A percentile compares a stretch with the other conserved stretches of the same genome.
phyloP scores from a whole-genome alignment of 176 grass and related monocot genomes.

The Carex kokanica region DNA sequence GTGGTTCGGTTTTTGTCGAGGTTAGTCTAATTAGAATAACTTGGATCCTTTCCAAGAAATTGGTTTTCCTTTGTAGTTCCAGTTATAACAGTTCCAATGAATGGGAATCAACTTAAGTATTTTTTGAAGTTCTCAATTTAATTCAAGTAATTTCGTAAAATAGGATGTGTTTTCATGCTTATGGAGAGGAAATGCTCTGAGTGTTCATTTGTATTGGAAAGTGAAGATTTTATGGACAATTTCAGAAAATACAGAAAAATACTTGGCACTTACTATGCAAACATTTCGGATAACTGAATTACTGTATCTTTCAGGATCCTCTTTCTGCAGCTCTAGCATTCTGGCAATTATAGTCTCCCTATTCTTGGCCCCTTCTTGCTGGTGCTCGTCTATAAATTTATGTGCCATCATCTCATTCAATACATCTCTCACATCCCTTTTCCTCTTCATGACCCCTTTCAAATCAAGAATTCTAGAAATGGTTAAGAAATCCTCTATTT shows the following conservation, averaged over 20 bases:
- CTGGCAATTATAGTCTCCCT: slow-evolving; percentile 14
- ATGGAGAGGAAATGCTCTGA: neutral
- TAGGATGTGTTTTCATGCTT: no score
- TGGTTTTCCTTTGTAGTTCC: no score
- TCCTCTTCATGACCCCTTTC: slow-evolving; percentile 8
- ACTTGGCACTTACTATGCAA: slow-evolving; percentile 15
- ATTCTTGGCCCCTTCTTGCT: neutral
- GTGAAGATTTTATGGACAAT: neutral
- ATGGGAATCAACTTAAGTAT: no score
- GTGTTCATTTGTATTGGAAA: neutral
- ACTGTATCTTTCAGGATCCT: slow-evolving; percentile 7
- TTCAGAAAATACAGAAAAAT: neutral
- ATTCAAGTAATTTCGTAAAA: no score
- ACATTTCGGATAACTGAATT: slow-evolving; percentile 15
- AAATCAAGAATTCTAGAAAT: neutral
- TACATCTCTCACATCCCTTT: neutral
- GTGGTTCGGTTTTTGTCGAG: no score
- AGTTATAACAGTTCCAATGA: no score
- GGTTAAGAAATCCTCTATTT: slow-evolving; percentile 4
- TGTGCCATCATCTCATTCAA: slow-evolving; percentile 6
- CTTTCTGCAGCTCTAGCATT: slow-evolving; percentile 2
- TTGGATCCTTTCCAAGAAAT: no score
- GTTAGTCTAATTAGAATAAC: no score
- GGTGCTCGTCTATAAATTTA: neutral
- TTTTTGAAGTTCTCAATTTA: neutral